These are phyloP conservation scores for Periconia digitata DNA, from an alignment of 2,329 filamentous ascomycete genomes.

Conservation along the genomic window DNA sequence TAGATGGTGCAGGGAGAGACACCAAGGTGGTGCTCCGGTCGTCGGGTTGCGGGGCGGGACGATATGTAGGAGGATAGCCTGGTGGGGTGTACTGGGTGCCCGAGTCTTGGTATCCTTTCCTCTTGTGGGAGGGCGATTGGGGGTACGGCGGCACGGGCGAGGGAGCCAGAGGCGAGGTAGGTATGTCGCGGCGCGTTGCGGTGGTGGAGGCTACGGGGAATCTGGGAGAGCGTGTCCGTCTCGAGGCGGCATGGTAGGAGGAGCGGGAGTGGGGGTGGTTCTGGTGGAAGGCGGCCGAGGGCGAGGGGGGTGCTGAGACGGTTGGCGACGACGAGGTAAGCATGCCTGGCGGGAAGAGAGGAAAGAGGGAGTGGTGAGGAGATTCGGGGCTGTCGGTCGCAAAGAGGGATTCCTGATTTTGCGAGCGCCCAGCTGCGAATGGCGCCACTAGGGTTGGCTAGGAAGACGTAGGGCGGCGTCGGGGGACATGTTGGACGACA, in stretches of 20 bases:
- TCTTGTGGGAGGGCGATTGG: slow-evolving; percentile 24
- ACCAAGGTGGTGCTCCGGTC: slow-evolving; percentile 5
- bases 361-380: not conserved
- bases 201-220: slow-evolving; percentile 33
- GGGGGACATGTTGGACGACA: slow-evolving; percentile 1
- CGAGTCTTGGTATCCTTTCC: slow-evolving; percentile 49
- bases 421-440: slow-evolving; percentile 1
- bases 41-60: slow-evolving; percentile 14
- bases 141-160: slow-evolving; percentile 26
- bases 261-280: slow-evolving; percentile 6
- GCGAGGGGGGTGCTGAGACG: slow-evolving; percentile 41
- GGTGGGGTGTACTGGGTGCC: slow-evolving; percentile 59
- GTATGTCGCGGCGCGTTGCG: slow-evolving; percentile 29
- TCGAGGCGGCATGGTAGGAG: slow-evolving; percentile 35
- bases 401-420: not conserved
- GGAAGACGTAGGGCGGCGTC: not conserved
- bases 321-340: slow-evolving; percentile 40
- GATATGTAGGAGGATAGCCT: slow-evolving; percentile 48
- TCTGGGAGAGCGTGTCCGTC: slow-evolving; percentile 40
- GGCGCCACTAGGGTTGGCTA: slow-evolving; percentile 3
- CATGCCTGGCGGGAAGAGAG: slow-evolving; percentile 19
- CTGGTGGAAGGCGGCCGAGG: slow-evolving; percentile 36
- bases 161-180: slow-evolving; percentile 22
- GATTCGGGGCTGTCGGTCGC: not conserved
- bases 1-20: slow-evolving; percentile 11